phyloP scores from a whole-genome alignment of 495 filamentous ascomycete genomes.

The Daldinia bambusicola region DNA sequence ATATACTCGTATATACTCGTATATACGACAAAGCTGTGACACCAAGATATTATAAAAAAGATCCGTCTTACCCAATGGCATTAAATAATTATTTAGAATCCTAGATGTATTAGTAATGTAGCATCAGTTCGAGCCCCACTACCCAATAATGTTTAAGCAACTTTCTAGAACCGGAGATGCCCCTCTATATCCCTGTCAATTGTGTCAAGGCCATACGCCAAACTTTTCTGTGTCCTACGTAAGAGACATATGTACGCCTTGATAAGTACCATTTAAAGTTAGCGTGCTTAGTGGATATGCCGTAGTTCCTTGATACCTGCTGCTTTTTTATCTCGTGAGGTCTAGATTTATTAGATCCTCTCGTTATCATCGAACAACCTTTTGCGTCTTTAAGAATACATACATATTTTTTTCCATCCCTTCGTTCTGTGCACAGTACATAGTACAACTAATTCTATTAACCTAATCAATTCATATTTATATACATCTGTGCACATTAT shows the following conservation, averaged over 20 bases:
- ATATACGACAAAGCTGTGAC: conserved; percentile 22
- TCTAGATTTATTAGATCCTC: conserved; percentile 34
- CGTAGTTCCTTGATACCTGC: conserved; percentile 26
- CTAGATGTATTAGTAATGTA: conserved; percentile 14
- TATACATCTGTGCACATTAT: conserved; percentile 12
- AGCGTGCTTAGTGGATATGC: conserved; percentile 10
- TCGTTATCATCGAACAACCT: conserved; percentile 41
- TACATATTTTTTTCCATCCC: conserved; percentile 28
- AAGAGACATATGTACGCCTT: conserved; percentile 5
- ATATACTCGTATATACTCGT: too few relatives aligned
- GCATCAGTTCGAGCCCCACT: conserved; percentile 17
- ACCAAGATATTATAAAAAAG: conserved; percentile 28
- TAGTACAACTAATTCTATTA: conserved; percentile 12
- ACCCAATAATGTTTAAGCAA: conserved; percentile 36
- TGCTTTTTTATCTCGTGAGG: conserved; percentile 16
- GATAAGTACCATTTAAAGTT: conserved; percentile 34
- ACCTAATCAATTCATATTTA: conserved; percentile 12
- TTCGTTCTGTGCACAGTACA: not conserved
- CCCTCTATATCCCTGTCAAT: conserved; percentile 38
- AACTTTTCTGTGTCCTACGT: conserved; percentile 31
- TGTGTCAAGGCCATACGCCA: conserved; percentile 27
- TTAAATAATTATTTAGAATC: conserved; percentile 13
- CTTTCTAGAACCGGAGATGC: conserved; percentile 42
- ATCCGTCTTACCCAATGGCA: conserved; percentile 29
- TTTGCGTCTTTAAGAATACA: conserved; percentile 10